Base-by-base conservation (phyloP, 1,139 yeast genomes). In the Yamadazyma sp. region DNA sequence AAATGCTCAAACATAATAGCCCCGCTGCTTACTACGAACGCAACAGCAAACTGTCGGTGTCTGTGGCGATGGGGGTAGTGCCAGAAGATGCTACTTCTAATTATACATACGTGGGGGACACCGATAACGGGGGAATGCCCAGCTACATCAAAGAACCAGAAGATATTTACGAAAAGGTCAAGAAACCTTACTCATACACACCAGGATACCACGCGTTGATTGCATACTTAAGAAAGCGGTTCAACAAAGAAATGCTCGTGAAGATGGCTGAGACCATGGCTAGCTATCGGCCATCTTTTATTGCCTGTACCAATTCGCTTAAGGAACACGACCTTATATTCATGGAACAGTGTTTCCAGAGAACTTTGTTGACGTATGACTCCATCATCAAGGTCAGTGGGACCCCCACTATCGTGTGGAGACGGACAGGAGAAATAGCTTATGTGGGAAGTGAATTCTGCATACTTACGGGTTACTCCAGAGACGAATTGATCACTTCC, bases 331-430 rank as follows among this genome's bases (percentile, higher is more conserved):
- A 92, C 57, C 69, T 90, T 55, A 86, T 90, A 6, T 92, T 92
- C 54, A 89, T 92, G 87, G 98, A 92, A 54, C 95, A 90, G 62
- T 87, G 96, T 52, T 90, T 90, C 64, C 97, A 92, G 59, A 66
- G 98, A 34, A 89, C 97, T 0, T 64, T 92, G 34, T 64, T 90
- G 33, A 96, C 95, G 44, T 92, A 89, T 58, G 94, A 88, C 48
- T 86, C 82, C 57, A 86, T 86, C 56, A 85, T 92, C 29, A 72
- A 81, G 14, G 80, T 85, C 17, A 82, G 90, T 32, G 97, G 97
- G 0, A 90, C 97, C 0, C 97, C 97, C 0, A 89, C 97, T 0
- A 78, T 90, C 20, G 92, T 89, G 5, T 92, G 97, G 97, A 70
- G 98, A 47, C 72, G 97, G 41, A 89, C 96, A 1, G 96, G 97